Evolutionary conservation across 2,329 filamentous ascomycete species (phyloP), one percentile per base, ranked within the genome.

Genomic region (Calonectria montana): DNA sequence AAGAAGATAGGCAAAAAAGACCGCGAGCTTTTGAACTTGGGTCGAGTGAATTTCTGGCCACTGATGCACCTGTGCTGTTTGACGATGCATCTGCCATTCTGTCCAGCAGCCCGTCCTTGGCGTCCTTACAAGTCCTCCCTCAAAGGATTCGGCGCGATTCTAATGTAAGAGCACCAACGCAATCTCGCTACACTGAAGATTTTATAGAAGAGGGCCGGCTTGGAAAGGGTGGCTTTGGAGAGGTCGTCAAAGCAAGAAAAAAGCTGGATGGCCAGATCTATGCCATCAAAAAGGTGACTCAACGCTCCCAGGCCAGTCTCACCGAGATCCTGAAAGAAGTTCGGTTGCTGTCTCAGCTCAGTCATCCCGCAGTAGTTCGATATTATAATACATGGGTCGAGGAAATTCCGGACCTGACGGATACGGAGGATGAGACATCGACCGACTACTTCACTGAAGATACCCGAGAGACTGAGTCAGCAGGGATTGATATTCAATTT

Each of bases 301-400:
- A 97, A 76, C 92, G 93, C 64, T 94, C 94, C 1, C 90, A 93
- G 29, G 89, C 92, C 70, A 94, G 94, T 70, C 87, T 98, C 45
- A 96, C 94, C 0, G 94, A 98, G 80, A 92, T 96, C 15, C 82
- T 96, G 29, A 95, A 94, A 67, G 94, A 97, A 82, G 96, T 98
- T 47, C 93, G 96, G 81, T 86, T 98, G 10, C 87, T 99, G 18
- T 97, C 96, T n/a, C 91, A 95, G 71, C 89, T 99, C 69, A 98
- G 97, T 78, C 96, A 98, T 82, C 96, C 96, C 4, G 88, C 91
- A 25, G 91, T 93, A 16, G 95, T 98, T 70, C 92, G 97, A 55
- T 99, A 99, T 82, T 98, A 96, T 83, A 96, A 95, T 67, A 96
- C 97, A 2, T 99, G 97, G 97, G 91, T 97, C 1, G 96, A 98